Conservation (phyloP, 2,329 filamentous ascomycete genomes). For the Hymenoscyphus occultus region DNA sequence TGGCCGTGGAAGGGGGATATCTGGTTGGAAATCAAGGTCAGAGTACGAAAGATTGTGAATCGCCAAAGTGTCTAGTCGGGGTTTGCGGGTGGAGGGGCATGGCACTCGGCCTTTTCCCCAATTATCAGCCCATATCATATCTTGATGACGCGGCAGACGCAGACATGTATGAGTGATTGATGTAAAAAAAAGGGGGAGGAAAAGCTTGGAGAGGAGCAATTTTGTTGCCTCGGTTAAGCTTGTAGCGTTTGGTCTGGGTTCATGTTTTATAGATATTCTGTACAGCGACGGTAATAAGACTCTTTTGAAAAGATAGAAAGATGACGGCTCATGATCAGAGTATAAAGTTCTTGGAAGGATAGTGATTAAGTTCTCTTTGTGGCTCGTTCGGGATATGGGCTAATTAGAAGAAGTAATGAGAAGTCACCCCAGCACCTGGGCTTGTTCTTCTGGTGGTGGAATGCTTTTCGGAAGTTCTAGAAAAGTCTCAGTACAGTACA, state of each 20-base stretch:
- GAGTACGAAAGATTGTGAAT: background rate
- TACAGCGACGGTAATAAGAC: background rate
- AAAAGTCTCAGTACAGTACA: too few relatives aligned
- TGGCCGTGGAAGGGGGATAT: background rate
- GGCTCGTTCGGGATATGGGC: too few relatives aligned
- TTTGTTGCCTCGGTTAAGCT: background rate
- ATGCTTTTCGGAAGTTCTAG: too few relatives aligned
- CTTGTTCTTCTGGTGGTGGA: too few relatives aligned
- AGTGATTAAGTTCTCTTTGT: too few relatives aligned
- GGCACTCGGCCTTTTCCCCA: background rate
- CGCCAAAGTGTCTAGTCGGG: background rate
- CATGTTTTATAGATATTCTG: background rate
- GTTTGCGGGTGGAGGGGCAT: background rate
- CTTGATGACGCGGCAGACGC: too few relatives aligned
- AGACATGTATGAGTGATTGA: background rate
- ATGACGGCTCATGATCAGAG: too few relatives aligned
- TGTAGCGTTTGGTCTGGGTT: background rate
- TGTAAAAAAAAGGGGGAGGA: background rate
- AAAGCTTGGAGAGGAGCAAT: background rate
- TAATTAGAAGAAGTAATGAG: too few relatives aligned
- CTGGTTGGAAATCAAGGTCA: background rate
- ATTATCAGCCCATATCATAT: too few relatives aligned
- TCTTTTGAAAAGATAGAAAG: too few relatives aligned
- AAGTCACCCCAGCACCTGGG: too few relatives aligned
- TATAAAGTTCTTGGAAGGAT: too few relatives aligned